phyloP scores from a whole-genome alignment of 495 filamentous ascomycete genomes.

The Margaritispora aquatica region DNA sequence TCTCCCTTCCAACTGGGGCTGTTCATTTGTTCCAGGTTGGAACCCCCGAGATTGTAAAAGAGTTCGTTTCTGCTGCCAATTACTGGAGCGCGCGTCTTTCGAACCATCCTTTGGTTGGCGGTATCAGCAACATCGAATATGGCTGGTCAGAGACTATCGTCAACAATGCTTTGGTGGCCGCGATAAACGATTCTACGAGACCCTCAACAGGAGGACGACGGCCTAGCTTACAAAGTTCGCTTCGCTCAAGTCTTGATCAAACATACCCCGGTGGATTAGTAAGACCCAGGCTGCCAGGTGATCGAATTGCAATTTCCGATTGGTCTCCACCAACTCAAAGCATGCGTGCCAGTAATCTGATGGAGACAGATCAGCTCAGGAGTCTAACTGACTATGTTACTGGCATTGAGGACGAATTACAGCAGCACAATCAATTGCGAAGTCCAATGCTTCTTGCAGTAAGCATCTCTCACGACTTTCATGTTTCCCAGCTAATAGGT shows the following conservation, averaged over 20 bases:
- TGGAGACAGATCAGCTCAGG: constrained; percentile 75
- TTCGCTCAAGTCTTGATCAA: constrained; percentile 68
- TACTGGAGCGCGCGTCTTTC: constrained; percentile 95
- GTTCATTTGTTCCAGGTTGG: constrained; percentile 97
- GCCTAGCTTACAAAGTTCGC: constrained; percentile 63
- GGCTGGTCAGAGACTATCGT: constrained; percentile 91
- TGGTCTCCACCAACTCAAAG: constrained; percentile 93
- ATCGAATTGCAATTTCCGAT: constrained; percentile 77
- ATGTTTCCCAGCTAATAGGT: constrained; percentile 7
- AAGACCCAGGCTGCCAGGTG: constrained; percentile 70
- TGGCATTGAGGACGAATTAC: constrained; percentile 78
- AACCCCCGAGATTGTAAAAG: constrained; percentile 87
- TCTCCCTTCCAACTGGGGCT: constrained; percentile 87
- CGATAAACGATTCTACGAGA: constrained; percentile 37
- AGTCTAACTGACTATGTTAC: constrained; percentile 72
- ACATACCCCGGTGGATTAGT: constrained; percentile 33
- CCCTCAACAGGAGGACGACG: constrained; percentile 32
- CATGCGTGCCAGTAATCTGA: constrained; percentile 71
- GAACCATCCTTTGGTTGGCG: constrained; percentile 85
- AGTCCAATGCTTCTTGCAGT: constrained; percentile 77
- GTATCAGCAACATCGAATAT: constrained; percentile 95
- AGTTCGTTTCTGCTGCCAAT: constrained; percentile 92
- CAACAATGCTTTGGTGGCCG: constrained; percentile 59
- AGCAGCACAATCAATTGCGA: constrained; percentile 79
- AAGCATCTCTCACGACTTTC: constrained; percentile 26